A percentile compares a stretch with the other conserved stretches of the same genome.
Conservation (phyloP, 2,329 filamentous ascomycete genomes). For the Claviceps quebecensis region DNA sequence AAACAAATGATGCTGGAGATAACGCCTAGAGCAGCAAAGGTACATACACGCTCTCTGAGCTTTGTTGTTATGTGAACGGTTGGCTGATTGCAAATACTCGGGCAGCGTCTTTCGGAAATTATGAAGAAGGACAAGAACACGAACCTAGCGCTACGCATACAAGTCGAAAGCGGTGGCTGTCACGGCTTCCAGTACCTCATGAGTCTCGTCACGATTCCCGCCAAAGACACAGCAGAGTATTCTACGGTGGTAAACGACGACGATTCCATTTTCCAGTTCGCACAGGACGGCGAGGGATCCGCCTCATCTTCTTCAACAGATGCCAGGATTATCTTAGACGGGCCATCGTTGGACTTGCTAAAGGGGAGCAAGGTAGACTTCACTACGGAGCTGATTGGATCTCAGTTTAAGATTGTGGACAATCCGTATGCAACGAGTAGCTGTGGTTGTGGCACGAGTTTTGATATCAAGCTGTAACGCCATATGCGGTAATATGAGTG, state of each 20-base stretch:
- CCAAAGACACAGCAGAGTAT: constrained; percentile 19
- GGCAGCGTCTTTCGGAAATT: constrained; percentile 60
- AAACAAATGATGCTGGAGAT: constrained; percentile 75
- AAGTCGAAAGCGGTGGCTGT: constrained; percentile 86
- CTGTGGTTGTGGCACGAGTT: constrained; percentile 94
- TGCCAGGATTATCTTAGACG: constrained; percentile 81
- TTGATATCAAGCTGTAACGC: constrained; percentile 65
- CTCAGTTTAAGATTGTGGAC: constrained; percentile 89
- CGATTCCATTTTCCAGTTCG: constrained; percentile 74
- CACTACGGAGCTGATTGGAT: constrained; percentile 79
- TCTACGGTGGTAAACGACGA: constrained; percentile 45
- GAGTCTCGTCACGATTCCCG: constrained; percentile 57
- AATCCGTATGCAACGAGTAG: constrained; percentile 87
- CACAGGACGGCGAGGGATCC: constrained; percentile 30
- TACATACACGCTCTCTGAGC: constrained; percentile 20
- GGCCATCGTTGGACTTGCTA: constrained; percentile 71
- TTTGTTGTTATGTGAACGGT: neutral
- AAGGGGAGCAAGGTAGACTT: constrained; percentile 94
- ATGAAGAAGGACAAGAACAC: constrained; percentile 61
- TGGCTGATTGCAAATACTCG: neutral
- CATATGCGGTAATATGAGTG: neutral
- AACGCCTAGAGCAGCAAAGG: constrained; percentile 67
- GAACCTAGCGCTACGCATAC: constrained; percentile 73
- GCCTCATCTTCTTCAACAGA: constrained; percentile 16
- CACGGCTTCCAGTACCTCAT: constrained; percentile 98